Base-by-base conservation (phyloP, 2,329 filamentous ascomycete genomes). In the Trichophyton equinum region DNA sequence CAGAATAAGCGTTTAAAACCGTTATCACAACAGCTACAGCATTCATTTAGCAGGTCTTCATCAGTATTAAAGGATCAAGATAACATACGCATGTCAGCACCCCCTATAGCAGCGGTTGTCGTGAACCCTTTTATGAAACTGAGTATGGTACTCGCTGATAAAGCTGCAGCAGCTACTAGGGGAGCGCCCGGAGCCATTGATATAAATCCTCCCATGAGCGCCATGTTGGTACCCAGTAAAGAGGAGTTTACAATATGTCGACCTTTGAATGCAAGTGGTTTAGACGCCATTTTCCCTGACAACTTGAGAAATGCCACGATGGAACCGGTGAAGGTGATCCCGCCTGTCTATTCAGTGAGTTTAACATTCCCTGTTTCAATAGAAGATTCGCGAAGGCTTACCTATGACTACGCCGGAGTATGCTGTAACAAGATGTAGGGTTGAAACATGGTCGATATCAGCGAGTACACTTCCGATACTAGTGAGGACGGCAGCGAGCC, bases 261-360 rank as follows among this genome's bases (percentile, higher is more conserved):
- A 1, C 88, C 90, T 4, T 85, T 88, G 0, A 95, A 77, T 4
- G 83, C 78, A 6, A 85, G 81, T 0, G 91, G 89, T 59, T 82
- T 84, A 0, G 89, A 95, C 0, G 87, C 87, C 85, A 95, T 91
- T 64, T 79, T 85, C 2, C 89, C 90, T 0, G 88, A 85, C 1
- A 96, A 83, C 72, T 96, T 96, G 69, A 95, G 73, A 74, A 95
- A 95, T 0, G 91, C 91, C 0, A 96, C 88, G 58, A 96, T 86
- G 1, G 89, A 94, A 1, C 91, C 91, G 0, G 90, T 96, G 69
- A 96, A 96, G 0, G 91, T 96, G 38, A 95, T 85, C 60, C 91
- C 91, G 65, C 82, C 79, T 80, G 47, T 75, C 69, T 44, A 40
- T 44, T 57, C 15, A 11, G 18, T 15, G 46, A 18, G 33, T 59